A percentile compares a stretch with the other conserved stretches of the same genome.
phyloP scores from a whole-genome alignment of 164 flowering plant genomes.

The Aristolochia fimbriata region DNA sequence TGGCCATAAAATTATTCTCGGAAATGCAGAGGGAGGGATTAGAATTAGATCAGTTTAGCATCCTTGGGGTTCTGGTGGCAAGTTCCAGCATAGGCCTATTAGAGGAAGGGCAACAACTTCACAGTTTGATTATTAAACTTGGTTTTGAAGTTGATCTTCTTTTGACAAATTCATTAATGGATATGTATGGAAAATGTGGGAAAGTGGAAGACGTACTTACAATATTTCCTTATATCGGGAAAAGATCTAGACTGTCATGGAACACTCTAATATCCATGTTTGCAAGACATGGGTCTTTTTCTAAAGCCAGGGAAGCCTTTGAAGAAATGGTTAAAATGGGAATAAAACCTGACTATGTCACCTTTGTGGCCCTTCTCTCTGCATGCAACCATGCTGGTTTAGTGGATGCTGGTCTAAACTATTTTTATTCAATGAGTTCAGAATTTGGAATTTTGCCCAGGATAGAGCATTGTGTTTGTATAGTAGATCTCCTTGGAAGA shows the following conservation, averaged over 20 bases:
- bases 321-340: constrained; percentile 53
- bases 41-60: constrained; percentile 61
- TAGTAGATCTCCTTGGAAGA: constrained; percentile 77
- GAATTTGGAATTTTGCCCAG: constrained; percentile 40
- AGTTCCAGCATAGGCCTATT: constrained; percentile 47
- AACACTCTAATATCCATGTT: constrained; percentile 65
- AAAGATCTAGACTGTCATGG: constrained; percentile 52
- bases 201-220: constrained; percentile 45
- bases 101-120: constrained; percentile 71
- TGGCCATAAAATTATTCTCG: constrained; percentile 40
- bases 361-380: constrained; percentile 73
- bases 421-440: constrained; percentile 43
- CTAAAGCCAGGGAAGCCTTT: constrained; percentile 51
- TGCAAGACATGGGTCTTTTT: constrained; percentile 62
- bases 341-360: constrained; percentile 53
- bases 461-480: constrained; percentile 77
- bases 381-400: constrained; percentile 86
- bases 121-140: constrained; percentile 40
- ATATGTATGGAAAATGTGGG: constrained; percentile 83
- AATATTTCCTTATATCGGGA: constrained; percentile 33
- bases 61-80: constrained; percentile 57
- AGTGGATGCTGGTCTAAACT: constrained; percentile 63
- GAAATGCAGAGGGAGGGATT: constrained; percentile 39
- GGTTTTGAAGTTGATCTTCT: constrained; percentile 45
- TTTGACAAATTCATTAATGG: constrained; percentile 59